These are phyloP conservation scores for Zostera marina DNA, from an alignment of 116 monocot genomes.

Conservation along the genomic window DNA sequence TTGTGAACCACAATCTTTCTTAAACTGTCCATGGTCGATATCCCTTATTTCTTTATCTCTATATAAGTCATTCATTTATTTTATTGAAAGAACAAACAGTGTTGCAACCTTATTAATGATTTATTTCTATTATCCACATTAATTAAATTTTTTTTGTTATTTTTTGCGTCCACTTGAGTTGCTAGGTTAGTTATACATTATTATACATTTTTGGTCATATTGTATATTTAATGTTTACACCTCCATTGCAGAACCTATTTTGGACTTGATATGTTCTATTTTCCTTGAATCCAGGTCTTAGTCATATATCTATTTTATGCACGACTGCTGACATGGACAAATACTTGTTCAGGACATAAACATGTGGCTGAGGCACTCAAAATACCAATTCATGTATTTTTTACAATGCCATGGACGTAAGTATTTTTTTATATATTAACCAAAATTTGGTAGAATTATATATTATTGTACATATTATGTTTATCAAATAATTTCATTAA, in stretches of 20 bases:
- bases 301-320: slow-evolving; percentile 19
- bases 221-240: background rate
- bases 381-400: slow-evolving; percentile 97
- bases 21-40: no score
- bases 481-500: background rate
- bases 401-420: slow-evolving; percentile 99
- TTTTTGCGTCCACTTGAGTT: background rate
- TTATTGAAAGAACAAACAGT: no score
- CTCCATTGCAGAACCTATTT: background rate
- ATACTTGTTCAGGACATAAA: slow-evolving; percentile 84
- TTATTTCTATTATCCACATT: no score
- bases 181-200: background rate
- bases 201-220: no score
- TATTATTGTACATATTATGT: background rate
- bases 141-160: no score
- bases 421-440: slow-evolving; percentile 5
- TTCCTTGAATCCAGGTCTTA: slow-evolving; percentile 17
- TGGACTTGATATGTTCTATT: background rate
- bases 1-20: no score
- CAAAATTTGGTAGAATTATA: background rate
- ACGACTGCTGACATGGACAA: slow-evolving; percentile 28
- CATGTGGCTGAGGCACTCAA: slow-evolving; percentile 98
- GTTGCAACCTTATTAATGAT: no score
- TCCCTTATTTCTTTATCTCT: no score
- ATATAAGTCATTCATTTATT: no score